Conservation (phyloP, 2,329 filamentous ascomycete genomes). For the Sporothrix schenckii region DNA sequence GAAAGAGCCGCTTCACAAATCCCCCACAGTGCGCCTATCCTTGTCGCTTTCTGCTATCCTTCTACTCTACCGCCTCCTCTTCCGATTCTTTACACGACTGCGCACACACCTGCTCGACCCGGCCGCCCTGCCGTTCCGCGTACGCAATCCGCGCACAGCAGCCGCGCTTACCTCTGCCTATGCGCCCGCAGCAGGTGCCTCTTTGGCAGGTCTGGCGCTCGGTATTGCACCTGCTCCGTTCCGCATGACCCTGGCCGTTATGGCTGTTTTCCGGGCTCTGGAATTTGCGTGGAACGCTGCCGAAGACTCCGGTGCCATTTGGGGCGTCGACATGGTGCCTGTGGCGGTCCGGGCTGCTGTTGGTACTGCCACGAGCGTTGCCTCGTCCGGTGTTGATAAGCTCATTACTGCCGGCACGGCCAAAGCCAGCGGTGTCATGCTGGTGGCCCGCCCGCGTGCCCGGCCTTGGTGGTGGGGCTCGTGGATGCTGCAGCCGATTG, state of each 20-base stretch:
- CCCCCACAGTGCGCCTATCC: slow-evolving; percentile 74
- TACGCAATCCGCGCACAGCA: slow-evolving; percentile 77
- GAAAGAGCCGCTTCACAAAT: slow-evolving; percentile 62
- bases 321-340: slow-evolving; percentile 58
- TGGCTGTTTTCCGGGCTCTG: slow-evolving; percentile 75
- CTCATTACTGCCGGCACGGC: slow-evolving; percentile 42
- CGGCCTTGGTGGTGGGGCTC: slow-evolving; percentile 82
- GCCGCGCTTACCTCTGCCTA: slow-evolving; percentile 77
- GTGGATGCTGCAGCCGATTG: slow-evolving; percentile 77
- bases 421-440: slow-evolving; percentile 19
- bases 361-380: slow-evolving; percentile 40
- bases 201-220: slow-evolving; percentile 79
- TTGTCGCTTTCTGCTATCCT: slow-evolving; percentile 83
- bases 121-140: slow-evolving; percentile 78
- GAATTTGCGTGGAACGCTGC: slow-evolving; percentile 86
- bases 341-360: slow-evolving; percentile 42
- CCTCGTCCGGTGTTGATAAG: slow-evolving; percentile 14
- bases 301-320: slow-evolving; percentile 71
- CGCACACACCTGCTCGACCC: slow-evolving; percentile 77
- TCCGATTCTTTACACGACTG: slow-evolving; percentile 83
- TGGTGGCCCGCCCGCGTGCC: slow-evolving; percentile 51
- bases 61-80: slow-evolving; percentile 79
- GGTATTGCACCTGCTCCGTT: slow-evolving; percentile 69
- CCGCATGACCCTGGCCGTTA: slow-evolving; percentile 80
- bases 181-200: slow-evolving; percentile 87